Conservation (phyloP, 495 filamentous ascomycete species). For the Podospora fimiseda region DNA sequence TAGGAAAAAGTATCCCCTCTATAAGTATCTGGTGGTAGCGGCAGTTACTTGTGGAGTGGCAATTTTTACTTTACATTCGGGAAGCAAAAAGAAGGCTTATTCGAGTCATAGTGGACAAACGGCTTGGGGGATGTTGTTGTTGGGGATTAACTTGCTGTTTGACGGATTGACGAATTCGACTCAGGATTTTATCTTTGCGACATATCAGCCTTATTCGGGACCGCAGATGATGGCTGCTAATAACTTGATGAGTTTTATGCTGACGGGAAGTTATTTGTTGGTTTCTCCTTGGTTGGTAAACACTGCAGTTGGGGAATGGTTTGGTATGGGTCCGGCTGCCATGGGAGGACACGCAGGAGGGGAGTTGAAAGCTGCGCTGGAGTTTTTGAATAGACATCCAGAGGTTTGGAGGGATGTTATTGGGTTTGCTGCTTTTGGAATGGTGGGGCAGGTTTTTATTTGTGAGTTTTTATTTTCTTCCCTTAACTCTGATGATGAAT, state of each 20-base stretch:
- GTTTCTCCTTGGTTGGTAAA: slow-evolving; percentile 69
- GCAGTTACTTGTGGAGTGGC: slow-evolving; percentile 89
- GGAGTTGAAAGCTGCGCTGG: slow-evolving; percentile 72
- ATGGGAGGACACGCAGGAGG: slow-evolving; percentile 46
- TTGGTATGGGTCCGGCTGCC: slow-evolving; percentile 58
- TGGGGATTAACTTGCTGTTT: slow-evolving; percentile 88
- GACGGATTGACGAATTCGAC: slow-evolving; percentile 95
- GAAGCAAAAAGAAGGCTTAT: slow-evolving; percentile 49
- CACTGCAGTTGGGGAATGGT: slow-evolving; percentile 56
- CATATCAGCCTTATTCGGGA: slow-evolving; percentile 71
- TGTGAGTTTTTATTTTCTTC: slow-evolving; percentile 45
- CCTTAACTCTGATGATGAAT: slow-evolving; percentile 2
- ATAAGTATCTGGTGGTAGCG: slow-evolving; percentile 91
- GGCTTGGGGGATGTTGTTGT: slow-evolving; percentile 71
- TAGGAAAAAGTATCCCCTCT: slow-evolving; percentile 81
- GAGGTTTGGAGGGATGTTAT: slow-evolving; percentile 76
- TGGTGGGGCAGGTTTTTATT: slow-evolving; percentile 92
- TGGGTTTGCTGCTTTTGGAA: slow-evolving; percentile 87
- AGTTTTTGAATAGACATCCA: slow-evolving; percentile 72
- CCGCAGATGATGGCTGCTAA: slow-evolving; percentile 99
- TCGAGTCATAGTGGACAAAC: slow-evolving; percentile 34
- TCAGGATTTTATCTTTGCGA: slow-evolving; percentile 87
- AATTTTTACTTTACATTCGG: slow-evolving; percentile 85
- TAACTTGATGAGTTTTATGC: slow-evolving; percentile 69
- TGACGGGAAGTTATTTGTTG: slow-evolving; percentile 71